Conservation (phyloP, 148 eudicot species). For the Drosera capensis region DNA sequence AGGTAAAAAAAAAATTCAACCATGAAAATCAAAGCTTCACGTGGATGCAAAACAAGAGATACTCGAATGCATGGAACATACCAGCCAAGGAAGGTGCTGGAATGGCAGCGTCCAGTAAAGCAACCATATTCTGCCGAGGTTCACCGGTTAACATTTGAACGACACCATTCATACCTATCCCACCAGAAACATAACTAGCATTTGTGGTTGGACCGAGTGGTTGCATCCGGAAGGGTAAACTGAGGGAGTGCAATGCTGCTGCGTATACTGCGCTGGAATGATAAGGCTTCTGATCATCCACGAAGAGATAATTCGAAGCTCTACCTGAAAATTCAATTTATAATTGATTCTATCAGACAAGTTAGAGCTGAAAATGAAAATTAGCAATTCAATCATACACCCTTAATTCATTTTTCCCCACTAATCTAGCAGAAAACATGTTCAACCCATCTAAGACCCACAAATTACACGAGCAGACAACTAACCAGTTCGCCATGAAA, state of each 20-base stretch:
- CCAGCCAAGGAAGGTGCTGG: slow-evolving; percentile 68
- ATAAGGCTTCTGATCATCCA: slow-evolving; percentile 59
- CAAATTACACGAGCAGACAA: too few relatives aligned
- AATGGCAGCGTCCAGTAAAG: slow-evolving; percentile 57
- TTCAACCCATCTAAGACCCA: too few relatives aligned
- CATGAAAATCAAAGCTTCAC: background rate
- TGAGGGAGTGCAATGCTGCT: slow-evolving; percentile 72
- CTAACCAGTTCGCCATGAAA: too few relatives aligned
- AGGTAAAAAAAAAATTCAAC: slow-evolving; percentile 7
- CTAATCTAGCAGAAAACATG: too few relatives aligned
- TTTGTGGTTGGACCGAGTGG: slow-evolving; percentile 41
- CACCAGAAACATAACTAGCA: slow-evolving; percentile 31
- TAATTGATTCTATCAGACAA: background rate
- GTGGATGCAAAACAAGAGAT: background rate
- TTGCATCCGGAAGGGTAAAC: slow-evolving; percentile 80
- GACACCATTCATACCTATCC: slow-evolving; percentile 37
- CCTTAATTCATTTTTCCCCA: background rate
- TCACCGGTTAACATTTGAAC: slow-evolving; percentile 62
- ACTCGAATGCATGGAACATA: slow-evolving; percentile 13
- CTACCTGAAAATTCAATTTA: slow-evolving; percentile 27
- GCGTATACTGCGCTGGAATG: slow-evolving; percentile 88
- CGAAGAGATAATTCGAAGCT: slow-evolving; percentile 27
- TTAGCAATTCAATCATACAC: background rate
- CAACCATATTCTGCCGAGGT: slow-evolving; percentile 58
- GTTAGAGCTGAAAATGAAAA: background rate